Evolutionary conservation across 805 yeast species (phyloP), one percentile per base, ranked within the genome.

Genomic region (Metschnikowia corniflorae): DNA sequence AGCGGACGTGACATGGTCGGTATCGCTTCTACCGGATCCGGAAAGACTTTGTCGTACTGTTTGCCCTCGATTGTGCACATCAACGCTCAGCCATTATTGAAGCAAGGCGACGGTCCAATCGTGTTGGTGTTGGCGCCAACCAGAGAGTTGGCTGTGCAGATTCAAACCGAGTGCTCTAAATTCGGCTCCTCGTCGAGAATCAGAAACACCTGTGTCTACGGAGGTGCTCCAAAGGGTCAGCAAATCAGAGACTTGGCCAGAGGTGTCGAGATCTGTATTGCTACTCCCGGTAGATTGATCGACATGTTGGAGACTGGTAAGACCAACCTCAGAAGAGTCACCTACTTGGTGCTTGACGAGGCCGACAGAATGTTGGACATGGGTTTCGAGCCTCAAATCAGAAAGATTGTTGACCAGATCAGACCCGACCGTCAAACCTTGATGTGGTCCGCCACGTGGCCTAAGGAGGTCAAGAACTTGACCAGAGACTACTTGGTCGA

Each of bases 361-460:
- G 98, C 98, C 58, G 98, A 93, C 70, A 86, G 98, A 77, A 93
- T 93, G 98, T 80, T 93, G 71, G 98, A 93, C 74, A 93, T 93
- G 98, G 98, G 98, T 65, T 93, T 93, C 66, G 98, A 93, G 75
- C 97, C 97, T 52, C 97, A 91, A 77, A 93, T 93, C 67, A 82
- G 98, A 77, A 91, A 91, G 71, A 93, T 93, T 66, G 91, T 93
- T 51, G 89, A 83, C 55, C 97, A 91, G 76, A 93, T 93, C 63
- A 86, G 98, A 74, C 98, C 98, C 45, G 98, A 93, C 67, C 88
- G 97, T 76, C 98, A 93, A 73, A 93, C 98, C 44, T 76, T 91
- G 55, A 87, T 93, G 97, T 93, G 97, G 97, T 91, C 97, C 46
- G 98, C 98, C 53, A 93, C 98, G 39, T 93, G 98, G 98, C 98